phyloP scores from a whole-genome alignment of 441 rosid genomes.

The Pelargonium myrrhifolium region DNA sequence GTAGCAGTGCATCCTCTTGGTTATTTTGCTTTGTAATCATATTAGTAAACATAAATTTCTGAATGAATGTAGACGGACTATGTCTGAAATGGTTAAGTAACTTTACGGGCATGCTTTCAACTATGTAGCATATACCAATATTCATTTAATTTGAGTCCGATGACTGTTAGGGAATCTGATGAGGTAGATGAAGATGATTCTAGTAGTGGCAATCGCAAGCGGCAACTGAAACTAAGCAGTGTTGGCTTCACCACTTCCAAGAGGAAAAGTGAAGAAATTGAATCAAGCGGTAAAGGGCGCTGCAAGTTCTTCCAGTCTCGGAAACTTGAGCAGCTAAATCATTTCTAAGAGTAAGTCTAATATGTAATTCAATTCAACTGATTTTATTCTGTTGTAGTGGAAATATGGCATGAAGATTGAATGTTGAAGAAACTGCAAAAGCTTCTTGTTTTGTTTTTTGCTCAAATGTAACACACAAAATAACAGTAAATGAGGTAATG shows the following conservation, averaged over 20 bases:
- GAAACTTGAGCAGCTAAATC: conserved; percentile 62
- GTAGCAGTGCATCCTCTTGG: background rate
- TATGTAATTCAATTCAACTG: background rate
- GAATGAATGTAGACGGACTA: background rate
- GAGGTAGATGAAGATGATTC: conserved; percentile 45
- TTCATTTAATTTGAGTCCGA: no score
- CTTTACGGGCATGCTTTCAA: no score
- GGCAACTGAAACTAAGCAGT: conserved; percentile 60
- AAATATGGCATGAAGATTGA: background rate
- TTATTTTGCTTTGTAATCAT: background rate
- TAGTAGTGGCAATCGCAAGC: conserved; percentile 36
- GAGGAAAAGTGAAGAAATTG: conserved; percentile 60
- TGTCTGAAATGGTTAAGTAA: background rate
- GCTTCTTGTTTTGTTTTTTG: no score
- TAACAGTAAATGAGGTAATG: no score
- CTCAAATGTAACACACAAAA: no score
- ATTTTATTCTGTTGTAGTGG: background rate
- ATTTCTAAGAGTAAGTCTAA: conserved; percentile 33
- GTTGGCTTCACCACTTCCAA: conserved; percentile 55
- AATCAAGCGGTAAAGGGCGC: conserved; percentile 79
- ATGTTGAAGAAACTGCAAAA: no score
- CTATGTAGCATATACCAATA: no score
- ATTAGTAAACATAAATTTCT: background rate
- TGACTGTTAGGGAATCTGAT: conserved; percentile 54
- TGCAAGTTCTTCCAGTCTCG: conserved; percentile 80